Conservation (phyloP, 352 stramenopile genomes). For the Detonula confervacea region DNA sequence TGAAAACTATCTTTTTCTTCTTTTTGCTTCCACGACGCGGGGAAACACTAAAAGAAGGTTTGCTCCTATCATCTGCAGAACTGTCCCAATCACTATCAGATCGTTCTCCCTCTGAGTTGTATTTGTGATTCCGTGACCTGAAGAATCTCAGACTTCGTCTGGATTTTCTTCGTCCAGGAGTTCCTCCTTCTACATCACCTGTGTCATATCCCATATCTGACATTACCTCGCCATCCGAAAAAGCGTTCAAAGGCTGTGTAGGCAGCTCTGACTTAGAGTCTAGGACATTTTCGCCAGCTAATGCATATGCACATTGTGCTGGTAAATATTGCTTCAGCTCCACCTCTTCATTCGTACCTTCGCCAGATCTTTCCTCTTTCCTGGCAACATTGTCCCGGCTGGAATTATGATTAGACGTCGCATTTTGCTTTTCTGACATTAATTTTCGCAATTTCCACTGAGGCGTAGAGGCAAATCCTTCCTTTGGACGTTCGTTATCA, state of each 20-base stretch:
- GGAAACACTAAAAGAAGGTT: neutral
- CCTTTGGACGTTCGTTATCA: too few species aligned
- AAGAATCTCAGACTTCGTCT: constrained; percentile 20
- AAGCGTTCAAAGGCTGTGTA: neutral
- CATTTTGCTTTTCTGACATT: constrained; percentile 2
- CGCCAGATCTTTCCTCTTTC: too few species aligned
- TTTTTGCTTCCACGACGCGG: constrained; percentile 19
- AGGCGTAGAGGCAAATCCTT: too few species aligned
- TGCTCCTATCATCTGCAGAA: constrained; percentile 3
- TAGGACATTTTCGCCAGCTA: too few species aligned
- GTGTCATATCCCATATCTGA: constrained; percentile 22
- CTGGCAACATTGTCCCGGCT: too few species aligned
- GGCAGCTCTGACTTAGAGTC: too few species aligned
- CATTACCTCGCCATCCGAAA: constrained; percentile 26
- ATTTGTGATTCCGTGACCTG: constrained; percentile 15
- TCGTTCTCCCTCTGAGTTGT: constrained; percentile 42
- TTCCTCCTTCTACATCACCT: neutral
- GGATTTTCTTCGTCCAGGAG: neutral
- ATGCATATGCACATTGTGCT: too few species aligned
- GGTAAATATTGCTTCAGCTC: too few species aligned
- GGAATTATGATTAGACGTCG: too few species aligned
- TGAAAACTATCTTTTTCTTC: constrained; percentile 16
- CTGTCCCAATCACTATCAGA: constrained; percentile 36
- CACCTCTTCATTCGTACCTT: too few species aligned
- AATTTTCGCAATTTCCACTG: constrained; percentile 11